Evolutionary conservation across 805 yeast genomes (phyloP).

Genomic region (Kregervanrija pseudodelftensis): DNA sequence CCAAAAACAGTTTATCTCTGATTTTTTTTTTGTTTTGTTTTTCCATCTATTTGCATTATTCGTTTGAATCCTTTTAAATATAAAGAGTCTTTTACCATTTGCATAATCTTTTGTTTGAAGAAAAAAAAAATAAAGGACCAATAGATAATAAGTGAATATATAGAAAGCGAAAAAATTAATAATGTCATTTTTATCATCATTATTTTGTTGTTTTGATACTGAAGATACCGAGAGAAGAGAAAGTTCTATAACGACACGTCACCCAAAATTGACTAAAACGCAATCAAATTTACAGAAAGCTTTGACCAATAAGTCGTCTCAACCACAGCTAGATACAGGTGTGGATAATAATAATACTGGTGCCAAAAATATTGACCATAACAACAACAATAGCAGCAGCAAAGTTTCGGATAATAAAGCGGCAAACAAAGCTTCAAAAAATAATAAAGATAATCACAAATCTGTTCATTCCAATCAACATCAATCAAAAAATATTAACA

Average conservation of each 20-base stretch:
- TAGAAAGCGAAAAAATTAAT: neutral
- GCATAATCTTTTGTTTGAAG: no score
- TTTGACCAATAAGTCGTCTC: constrained; percentile 18
- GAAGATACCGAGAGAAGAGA: constrained; percentile 25
- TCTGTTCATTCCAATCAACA: no score
- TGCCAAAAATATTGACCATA: neutral
- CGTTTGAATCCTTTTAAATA: no score
- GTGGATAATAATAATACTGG: neutral
- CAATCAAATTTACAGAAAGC: constrained; percentile 31
- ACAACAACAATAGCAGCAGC: neutral
- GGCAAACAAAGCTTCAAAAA: neutral
- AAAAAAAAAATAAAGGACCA: no score
- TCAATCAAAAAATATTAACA: no score
- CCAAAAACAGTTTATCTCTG: no score
- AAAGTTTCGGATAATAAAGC: neutral
- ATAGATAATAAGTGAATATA: neutral
- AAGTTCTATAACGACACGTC: constrained; percentile 16
- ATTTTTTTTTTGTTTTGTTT: no score
- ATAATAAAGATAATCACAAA: neutral
- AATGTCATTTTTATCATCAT: constrained; percentile 29
- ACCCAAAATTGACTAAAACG: constrained; percentile 23
- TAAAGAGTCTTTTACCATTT: no score
- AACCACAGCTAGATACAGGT: constrained; percentile 4
- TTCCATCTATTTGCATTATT: no score
- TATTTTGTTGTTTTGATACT: constrained; percentile 30